Conservation (phyloP, 495 filamentous ascomycete genomes). For the Daldinia caldariorum region DNA sequence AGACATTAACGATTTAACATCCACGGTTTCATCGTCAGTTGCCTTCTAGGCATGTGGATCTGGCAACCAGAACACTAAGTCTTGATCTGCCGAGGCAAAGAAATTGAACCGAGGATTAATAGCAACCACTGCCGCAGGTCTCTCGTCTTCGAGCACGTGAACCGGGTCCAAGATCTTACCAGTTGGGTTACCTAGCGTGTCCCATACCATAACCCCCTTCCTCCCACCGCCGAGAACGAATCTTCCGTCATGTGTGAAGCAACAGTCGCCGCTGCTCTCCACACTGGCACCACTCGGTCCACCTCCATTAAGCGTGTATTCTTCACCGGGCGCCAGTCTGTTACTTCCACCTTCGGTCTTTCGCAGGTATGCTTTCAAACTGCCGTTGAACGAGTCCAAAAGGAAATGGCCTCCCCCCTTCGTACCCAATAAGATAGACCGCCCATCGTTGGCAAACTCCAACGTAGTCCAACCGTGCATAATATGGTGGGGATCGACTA, state of each 20-base stretch:
- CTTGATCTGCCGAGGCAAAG: slow-evolving; percentile 86
- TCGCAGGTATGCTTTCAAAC: slow-evolving; percentile 70
- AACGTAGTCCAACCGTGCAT: slow-evolving; percentile 82
- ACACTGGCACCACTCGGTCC: slow-evolving; percentile 46
- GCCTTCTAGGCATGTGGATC: slow-evolving; percentile 65
- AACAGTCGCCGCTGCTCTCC: slow-evolving; percentile 78
- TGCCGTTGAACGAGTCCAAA: slow-evolving; percentile 87
- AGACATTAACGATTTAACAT: neutral
- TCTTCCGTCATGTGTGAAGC: slow-evolving; percentile 86
- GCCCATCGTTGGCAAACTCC: slow-evolving; percentile 95
- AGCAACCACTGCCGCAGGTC: slow-evolving; percentile 76
- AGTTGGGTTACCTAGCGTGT: slow-evolving; percentile 66
- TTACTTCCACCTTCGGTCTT: slow-evolving; percentile 54
- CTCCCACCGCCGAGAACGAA: slow-evolving; percentile 84
- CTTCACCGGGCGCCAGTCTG: slow-evolving; percentile 61
- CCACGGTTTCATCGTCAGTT: neutral
- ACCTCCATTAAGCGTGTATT: slow-evolving; percentile 43
- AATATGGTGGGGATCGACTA: slow-evolving; percentile 46
- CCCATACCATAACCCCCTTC: slow-evolving; percentile 82
- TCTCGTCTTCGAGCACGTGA: slow-evolving; percentile 69
- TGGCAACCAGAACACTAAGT: slow-evolving; percentile 90
- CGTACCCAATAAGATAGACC: slow-evolving; percentile 82
- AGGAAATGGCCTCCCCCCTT: slow-evolving; percentile 84
- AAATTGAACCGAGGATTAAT: slow-evolving; percentile 93
- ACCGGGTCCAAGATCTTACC: slow-evolving; percentile 72